Evolutionary conservation across 2,329 filamentous ascomycete genomes (phyloP).

Genomic region (Macrophomina pseudophaseolina): DNA sequence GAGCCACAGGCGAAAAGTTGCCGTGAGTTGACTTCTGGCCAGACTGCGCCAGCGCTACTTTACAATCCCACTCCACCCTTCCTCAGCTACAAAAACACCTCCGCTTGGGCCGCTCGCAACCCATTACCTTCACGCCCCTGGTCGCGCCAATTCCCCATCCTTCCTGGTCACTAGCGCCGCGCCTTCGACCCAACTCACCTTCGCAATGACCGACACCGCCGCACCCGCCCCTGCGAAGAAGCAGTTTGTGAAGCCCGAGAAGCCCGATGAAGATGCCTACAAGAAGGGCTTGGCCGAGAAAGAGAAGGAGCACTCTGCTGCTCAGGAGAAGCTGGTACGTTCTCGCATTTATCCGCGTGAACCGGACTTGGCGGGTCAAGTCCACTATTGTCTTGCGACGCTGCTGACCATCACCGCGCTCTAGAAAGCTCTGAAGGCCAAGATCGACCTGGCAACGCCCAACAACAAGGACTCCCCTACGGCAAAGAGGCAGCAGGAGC

Average conservation of each 20-base stretch:
- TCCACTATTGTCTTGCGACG: background rate
- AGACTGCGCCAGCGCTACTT: conserved; percentile 19
- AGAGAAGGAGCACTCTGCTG: conserved; percentile 83
- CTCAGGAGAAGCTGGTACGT: conserved; percentile 71
- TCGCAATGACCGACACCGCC: conserved; percentile 36
- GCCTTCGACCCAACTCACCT: background rate
- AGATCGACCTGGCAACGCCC: conserved; percentile 82
- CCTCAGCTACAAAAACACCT: background rate
- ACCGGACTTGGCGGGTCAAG: background rate
- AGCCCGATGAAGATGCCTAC: conserved; percentile 85
- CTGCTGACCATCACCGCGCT: conserved; percentile 29
- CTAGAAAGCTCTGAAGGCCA: conserved; percentile 84
- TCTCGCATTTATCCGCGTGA: conserved; percentile 11
- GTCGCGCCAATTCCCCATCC: background rate
- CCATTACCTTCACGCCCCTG: background rate
- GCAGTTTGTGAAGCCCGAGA: conserved; percentile 67
- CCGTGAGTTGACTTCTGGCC: conserved; percentile 24
- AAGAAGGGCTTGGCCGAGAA: conserved; percentile 78
- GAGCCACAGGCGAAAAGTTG: conserved; percentile 25
- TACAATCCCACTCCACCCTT: conserved; percentile 20
- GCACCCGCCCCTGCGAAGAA: conserved; percentile 17
- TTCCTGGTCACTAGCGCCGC: background rate
- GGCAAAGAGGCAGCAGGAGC: conserved; percentile 83
- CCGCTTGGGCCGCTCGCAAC: background rate
- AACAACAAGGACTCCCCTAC: conserved; percentile 81